Evolutionary conservation across 306 rosid genomes (phyloP).

Genomic region (Abrus pulchellus): DNA sequence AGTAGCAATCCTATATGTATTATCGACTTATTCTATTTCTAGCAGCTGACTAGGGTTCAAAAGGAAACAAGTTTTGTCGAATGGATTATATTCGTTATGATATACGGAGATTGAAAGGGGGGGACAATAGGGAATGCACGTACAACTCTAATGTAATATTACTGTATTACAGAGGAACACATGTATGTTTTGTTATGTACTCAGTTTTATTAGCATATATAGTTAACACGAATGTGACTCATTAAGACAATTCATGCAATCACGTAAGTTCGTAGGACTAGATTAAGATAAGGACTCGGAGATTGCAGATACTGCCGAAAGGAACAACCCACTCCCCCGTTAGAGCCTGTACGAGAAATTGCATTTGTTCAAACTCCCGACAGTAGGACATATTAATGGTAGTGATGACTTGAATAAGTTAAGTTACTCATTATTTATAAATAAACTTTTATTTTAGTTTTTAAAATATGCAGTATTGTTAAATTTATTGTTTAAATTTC

Average conservation of each 20-base stretch:
- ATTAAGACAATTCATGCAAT: neutral
- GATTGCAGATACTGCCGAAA: neutral
- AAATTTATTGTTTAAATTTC: too few species aligned
- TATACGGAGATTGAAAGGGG: constrained; percentile 22
- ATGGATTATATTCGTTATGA: constrained; percentile 12
- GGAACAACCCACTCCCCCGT: neutral
- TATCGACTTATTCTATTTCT: constrained; percentile 24
- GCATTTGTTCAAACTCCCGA: too few species aligned
- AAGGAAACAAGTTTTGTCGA: constrained; percentile 27
- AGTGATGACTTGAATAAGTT: too few species aligned
- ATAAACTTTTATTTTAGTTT: too few species aligned
- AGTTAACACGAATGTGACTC: neutral
- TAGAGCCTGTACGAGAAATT: neutral
- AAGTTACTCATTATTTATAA: too few species aligned
- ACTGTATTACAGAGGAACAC: neutral
- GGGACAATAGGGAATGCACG: neutral
- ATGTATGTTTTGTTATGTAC: neutral
- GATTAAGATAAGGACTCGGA: neutral
- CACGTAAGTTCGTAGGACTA: constrained; percentile 10
- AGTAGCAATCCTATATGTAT: constrained; percentile 35
- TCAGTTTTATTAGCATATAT: neutral
- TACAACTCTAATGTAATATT: constrained; percentile 15
- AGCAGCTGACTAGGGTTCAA: neutral
- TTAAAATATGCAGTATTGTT: too few species aligned
- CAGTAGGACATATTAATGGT: too few species aligned